Base-by-base conservation (phyloP, 2,329 filamentous ascomycete genomes). In the Pseudocercospora macadamiae region DNA sequence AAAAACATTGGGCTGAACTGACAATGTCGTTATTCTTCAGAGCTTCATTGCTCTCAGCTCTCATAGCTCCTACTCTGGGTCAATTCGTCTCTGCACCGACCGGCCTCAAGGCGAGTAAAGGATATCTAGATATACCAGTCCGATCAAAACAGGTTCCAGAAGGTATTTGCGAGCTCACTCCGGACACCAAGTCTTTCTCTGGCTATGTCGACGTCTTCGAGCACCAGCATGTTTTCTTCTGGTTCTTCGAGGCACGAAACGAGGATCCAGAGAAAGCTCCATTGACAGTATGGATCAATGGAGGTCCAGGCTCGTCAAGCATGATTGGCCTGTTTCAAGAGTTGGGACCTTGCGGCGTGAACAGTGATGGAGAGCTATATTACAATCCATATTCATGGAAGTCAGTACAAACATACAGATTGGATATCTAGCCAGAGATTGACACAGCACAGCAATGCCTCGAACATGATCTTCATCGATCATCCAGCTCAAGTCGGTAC, bases 401-500 rank as follows among this genome's bases (percentile, higher is more conserved):
- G 60, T 67, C 59, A 69, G 66, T 44, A 25, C 14, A 8, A 32
- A 54, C 23, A 58, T 49, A 16, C 5, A 28, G 34, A 30, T 16
- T 7, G 14, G 16, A 32, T 6, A 36, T 12, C 34, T 32, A 10
- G n/a, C 34, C 12, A n/a, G 18, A 42, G 7, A 3, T 19, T 54
- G 37, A 58, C 21, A 25, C 25, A 26, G 39, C 32, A 16, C 36
- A 67, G 65, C 57, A 83, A 84, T 64, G 79, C 83, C 21, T 82
- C 81, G 28, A 89, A 89, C 64, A 83, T 89, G 80, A 81, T 90
- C 14, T 90, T 88, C 72, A 83, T 90, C 64, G 87, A 90, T 65
- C 83, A 90, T 70, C 88, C 84, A 7, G 81, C 45, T 32, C 45
- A 49, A 49, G 45, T 49, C 14, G 42, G 42, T 45, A 45, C 19